These are phyloP conservation scores for Olyra latifolia DNA, from an alignment of 176 grass and related monocot genomes.

Conservation along the genomic window DNA sequence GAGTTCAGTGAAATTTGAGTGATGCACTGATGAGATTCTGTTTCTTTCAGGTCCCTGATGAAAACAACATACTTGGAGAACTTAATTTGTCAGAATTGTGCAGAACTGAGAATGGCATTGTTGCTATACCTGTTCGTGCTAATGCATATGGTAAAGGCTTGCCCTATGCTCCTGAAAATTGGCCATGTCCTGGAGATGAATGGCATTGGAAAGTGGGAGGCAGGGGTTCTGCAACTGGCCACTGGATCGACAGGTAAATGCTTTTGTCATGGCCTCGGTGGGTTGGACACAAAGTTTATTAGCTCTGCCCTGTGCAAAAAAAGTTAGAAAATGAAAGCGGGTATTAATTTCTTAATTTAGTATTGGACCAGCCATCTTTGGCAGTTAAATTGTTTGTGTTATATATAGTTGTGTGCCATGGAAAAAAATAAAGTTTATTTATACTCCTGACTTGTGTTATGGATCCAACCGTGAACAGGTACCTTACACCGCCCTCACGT, in stretches of 20 bases:
- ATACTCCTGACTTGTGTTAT: slow-evolving; percentile 30
- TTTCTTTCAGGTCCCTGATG: slow-evolving; percentile 34
- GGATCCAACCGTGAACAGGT: slow-evolving; percentile 55
- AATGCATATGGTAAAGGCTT: slow-evolving; percentile 58
- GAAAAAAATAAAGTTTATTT: slow-evolving; percentile 14
- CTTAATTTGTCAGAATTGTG: slow-evolving; percentile 53
- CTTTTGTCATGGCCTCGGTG: slow-evolving; percentile 9
- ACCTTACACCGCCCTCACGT: slow-evolving; percentile 59
- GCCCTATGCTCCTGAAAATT: slow-evolving; percentile 79
- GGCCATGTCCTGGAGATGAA: slow-evolving; percentile 61
- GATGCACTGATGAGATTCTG: slow-evolving; percentile 20
- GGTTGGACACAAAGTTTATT: slow-evolving; percentile 1
- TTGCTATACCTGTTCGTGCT: slow-evolving; percentile 52
- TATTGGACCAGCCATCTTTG: slow-evolving; percentile 13
- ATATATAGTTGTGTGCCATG: not conserved
- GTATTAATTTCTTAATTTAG: slow-evolving; percentile 14
- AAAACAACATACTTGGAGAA: slow-evolving; percentile 30
- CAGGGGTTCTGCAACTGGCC: slow-evolving; percentile 36
- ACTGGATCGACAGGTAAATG: slow-evolving; percentile 79
- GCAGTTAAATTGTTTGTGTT: slow-evolving; percentile 17
- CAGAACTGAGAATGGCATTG: slow-evolving; percentile 41
- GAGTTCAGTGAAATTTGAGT: slow-evolving; percentile 12
- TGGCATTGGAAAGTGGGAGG: slow-evolving; percentile 76
- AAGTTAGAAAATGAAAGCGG: not conserved
- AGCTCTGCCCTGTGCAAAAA: not conserved